Base-by-base conservation (phyloP, 2,329 filamentous ascomycete species). In the Aspergillus quadricinctus region DNA sequence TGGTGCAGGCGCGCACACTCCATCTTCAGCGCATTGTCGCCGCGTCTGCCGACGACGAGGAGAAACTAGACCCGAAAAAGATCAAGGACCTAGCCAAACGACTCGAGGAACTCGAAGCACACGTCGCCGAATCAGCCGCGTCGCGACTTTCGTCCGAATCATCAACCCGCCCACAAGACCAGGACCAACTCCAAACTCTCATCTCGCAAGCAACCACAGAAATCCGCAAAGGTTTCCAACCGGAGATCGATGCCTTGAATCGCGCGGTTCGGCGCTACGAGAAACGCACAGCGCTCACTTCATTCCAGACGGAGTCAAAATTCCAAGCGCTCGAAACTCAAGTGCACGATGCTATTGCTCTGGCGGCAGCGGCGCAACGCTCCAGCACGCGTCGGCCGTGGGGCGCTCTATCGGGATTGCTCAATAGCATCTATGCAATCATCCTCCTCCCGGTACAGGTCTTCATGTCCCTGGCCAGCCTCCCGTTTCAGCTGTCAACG, bases 231-330 rank as follows among this genome's bases (percentile, higher is more conserved):
- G 77, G 79, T 28, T 79, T 93, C 10, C 88, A 92, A 62, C 88
- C 90, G 0, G 91, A 97, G 57, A 81, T 97, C 5, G 92, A 97
- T 65, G 90, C 91, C 0, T 78, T 97, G 31, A 94, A 92, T 65
- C 87, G 93, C 49, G 92, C 93, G 3, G 88, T 97, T 48, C 84
- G 93, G 21, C 86, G 91, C 37, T 96, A 96, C 66, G 93, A 97
- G 76, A 97, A 96, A 76, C 89, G 92, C 65, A 86, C 88, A 4
- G 88, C 88, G 0, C 79, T 92, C 7, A 82, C 92, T 28, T 83
- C 89, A 9, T 81, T 88, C 54, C 88, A 93, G 67, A 90, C 87
- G 2, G 91, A 96, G 61, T 83, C 86, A 8, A 84, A 88, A 25
- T 83, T 97, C 56, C 82, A 84, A 43, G 82, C 85, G 21, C 78